phyloP scores from a whole-genome alignment of 306 rosid genomes.

The Delonix regia region DNA sequence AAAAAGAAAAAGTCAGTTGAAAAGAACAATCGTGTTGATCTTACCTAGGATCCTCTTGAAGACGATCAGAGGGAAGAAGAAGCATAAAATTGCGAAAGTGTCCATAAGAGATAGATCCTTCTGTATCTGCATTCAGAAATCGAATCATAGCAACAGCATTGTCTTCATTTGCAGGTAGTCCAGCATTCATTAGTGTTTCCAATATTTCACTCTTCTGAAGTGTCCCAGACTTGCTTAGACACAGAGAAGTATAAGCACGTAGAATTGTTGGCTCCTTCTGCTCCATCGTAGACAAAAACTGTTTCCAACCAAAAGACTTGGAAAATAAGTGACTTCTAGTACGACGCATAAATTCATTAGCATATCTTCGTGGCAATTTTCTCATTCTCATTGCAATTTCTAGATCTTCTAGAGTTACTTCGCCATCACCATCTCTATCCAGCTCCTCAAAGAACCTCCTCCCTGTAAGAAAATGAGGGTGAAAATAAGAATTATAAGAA shows the following conservation, averaged over 20 bases:
- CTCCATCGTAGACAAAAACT: slow-evolving; percentile 84
- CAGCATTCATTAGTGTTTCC: slow-evolving; percentile 86
- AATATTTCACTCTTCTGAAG: slow-evolving; percentile 86
- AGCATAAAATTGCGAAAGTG: slow-evolving; percentile 98
- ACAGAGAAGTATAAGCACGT: slow-evolving; percentile 93
- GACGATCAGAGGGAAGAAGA: slow-evolving; percentile 89
- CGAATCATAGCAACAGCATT: slow-evolving; percentile 95
- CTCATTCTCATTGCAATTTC: slow-evolving; percentile 88
- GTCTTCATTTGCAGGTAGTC: slow-evolving; percentile 94
- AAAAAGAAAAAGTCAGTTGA: slow-evolving; percentile 9
- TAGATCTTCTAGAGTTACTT: slow-evolving; percentile 89
- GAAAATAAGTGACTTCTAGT: slow-evolving; percentile 90
- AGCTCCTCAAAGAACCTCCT: slow-evolving; percentile 94
- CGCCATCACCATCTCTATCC: slow-evolving; percentile 97
- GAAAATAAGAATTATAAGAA: slow-evolving; percentile 25
- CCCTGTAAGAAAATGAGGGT: slow-evolving; percentile 54
- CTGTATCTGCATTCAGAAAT: slow-evolving; percentile 82
- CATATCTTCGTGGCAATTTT: slow-evolving; percentile 92
- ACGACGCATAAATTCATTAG: slow-evolving; percentile 86
- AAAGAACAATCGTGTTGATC: slow-evolving; percentile 34
- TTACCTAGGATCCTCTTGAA: slow-evolving; percentile 95
- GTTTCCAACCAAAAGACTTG: slow-evolving; percentile 97
- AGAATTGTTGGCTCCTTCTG: slow-evolving; percentile 98
- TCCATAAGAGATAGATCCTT: slow-evolving; percentile 90
- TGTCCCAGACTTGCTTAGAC: slow-evolving; percentile 91